These are phyloP conservation scores for Plectosphaerella plurivora DNA, from an alignment of 2,329 filamentous ascomycete species.

Conservation along the genomic window DNA sequence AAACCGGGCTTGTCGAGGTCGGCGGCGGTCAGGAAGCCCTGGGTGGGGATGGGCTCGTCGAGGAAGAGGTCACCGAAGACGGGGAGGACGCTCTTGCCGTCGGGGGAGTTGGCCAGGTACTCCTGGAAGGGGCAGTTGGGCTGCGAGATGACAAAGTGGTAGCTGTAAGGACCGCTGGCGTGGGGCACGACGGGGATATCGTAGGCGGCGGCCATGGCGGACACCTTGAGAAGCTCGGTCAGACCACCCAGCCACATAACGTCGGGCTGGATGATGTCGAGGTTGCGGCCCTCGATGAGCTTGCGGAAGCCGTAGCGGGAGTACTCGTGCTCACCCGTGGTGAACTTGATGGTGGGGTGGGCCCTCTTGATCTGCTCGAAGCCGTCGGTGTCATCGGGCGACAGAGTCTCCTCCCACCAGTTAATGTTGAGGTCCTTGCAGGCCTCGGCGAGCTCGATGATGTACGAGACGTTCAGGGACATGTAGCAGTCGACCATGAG, in stretches of 20 bases:
- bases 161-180: conserved; percentile 88
- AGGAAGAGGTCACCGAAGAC: conserved; percentile 90
- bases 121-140: conserved; percentile 93
- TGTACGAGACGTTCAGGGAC: conserved; percentile 89
- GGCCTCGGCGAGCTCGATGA: conserved; percentile 82
- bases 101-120: conserved; percentile 88
- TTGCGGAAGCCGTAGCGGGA: conserved; percentile 93
- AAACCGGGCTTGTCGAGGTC: conserved; percentile 88
- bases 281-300: conserved; percentile 82
- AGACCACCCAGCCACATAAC: conserved; percentile 97
- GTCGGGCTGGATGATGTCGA: conserved; percentile 92
- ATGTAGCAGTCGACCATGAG: conserved; percentile 97
- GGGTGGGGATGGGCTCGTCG: conserved; percentile 83
- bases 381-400: conserved; percentile 87
- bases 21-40: conserved; percentile 75
- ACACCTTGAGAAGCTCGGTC: conserved; percentile 86
- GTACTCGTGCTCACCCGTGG: conserved; percentile 93
- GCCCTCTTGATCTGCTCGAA: conserved; percentile 87
- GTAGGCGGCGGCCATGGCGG: conserved; percentile 85
- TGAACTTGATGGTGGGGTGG: conserved; percentile 88
- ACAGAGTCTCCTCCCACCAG: conserved; percentile 96
- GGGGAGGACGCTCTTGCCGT: conserved; percentile 83
- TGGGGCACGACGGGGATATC: conserved; percentile 95
- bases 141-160: conserved; percentile 93
- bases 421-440: conserved; percentile 83